These are phyloP conservation scores for Clarkia xantiana DNA, from an alignment of 345 rosid species.

Conservation along the genomic window DNA sequence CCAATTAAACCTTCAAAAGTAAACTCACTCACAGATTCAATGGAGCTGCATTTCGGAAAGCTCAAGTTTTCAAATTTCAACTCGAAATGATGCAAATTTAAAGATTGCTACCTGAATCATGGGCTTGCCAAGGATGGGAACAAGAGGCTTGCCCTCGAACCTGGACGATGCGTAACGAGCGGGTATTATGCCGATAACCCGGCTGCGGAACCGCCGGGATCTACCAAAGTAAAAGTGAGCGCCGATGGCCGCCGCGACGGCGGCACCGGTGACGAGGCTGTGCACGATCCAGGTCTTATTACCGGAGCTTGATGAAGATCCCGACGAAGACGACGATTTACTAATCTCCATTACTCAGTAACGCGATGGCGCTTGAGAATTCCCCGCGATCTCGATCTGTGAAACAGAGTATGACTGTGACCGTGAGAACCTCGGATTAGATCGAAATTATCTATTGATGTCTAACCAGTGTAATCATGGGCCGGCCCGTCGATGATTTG, in stretches of 20 bases:
- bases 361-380: too few species aligned
- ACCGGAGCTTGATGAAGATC: conserved; percentile 24
- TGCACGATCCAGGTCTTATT: conserved; percentile 56
- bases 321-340: conserved; percentile 19
- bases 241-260: conserved; percentile 53
- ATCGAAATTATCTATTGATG: too few species aligned
- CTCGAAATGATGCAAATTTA: too few species aligned
- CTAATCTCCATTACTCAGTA: conserved; percentile 10
- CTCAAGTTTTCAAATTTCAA: too few species aligned
- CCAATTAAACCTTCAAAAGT: too few species aligned
- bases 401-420: too few species aligned
- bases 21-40: too few species aligned
- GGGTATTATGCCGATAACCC: conserved; percentile 89
- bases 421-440: too few species aligned
- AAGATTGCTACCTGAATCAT: conserved; percentile 73
- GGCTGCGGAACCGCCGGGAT: conserved; percentile 48
- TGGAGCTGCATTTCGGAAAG: too few species aligned
- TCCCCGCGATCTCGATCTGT: too few species aligned
- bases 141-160: conserved; percentile 84
- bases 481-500: too few species aligned
- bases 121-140: conserved; percentile 78
- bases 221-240: conserved; percentile 48
- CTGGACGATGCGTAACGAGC: conserved; percentile 91
- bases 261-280: conserved; percentile 53
- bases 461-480: too few species aligned